Evolutionary conservation across 73 alveolate genomes (phyloP).

Genomic region (Uronychia binucleata): DNA sequence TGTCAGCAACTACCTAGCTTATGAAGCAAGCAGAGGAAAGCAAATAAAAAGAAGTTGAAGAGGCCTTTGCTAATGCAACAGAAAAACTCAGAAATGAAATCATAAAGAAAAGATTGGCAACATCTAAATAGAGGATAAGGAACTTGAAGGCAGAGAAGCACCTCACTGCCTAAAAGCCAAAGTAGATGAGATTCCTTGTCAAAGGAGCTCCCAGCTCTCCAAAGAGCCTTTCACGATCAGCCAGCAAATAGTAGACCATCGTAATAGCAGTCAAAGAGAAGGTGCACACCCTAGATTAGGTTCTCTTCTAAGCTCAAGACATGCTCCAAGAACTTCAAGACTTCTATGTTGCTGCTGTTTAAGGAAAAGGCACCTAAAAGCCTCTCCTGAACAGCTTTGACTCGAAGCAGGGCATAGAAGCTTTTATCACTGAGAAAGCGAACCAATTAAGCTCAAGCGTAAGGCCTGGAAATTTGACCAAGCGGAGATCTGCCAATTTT

Average conservation of each 20-base stretch:
- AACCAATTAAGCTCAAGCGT: not conserved
- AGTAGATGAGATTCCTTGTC: not conserved
- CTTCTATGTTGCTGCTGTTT: too few relatives aligned
- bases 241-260: not conserved
- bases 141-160: too few relatives aligned
- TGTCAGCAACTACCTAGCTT: too few relatives aligned
- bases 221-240: not conserved
- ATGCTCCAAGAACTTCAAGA: not conserved
- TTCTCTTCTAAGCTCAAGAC: not conserved
- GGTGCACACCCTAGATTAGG: not conserved
- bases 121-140: too few relatives aligned
- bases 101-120: too few relatives aligned
- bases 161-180: not conserved
- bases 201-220: not conserved
- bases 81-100: too few relatives aligned
- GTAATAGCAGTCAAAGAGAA: not conserved
- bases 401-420: not conserved
- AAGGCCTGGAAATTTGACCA: not conserved
- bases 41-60: too few relatives aligned
- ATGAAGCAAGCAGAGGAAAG: too few relatives aligned
- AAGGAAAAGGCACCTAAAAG: too few relatives aligned
- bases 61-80: too few relatives aligned
- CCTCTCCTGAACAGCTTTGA: not conserved
- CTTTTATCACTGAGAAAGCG: not conserved
- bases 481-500: not conserved